These are phyloP conservation scores for Saxispiralis lemnorum DNA, from an alignment of 495 filamentous ascomycete species.

Conservation along the genomic window DNA sequence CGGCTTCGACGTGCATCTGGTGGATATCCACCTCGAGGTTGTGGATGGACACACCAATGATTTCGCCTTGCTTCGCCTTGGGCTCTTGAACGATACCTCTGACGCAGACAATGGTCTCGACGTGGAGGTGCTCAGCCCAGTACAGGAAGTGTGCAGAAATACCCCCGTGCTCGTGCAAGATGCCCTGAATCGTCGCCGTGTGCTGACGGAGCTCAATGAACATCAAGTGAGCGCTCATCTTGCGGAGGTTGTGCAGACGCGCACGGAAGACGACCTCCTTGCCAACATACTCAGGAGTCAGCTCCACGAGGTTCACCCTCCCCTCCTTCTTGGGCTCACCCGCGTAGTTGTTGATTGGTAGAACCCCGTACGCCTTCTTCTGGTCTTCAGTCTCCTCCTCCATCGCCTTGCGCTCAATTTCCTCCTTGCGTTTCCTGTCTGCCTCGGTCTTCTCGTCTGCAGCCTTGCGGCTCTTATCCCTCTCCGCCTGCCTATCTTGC, in stretches of 20 bases:
- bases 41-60: slow-evolving; percentile 27
- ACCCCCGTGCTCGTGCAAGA: slow-evolving; percentile 42
- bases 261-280: slow-evolving; percentile 66
- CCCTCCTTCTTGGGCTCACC: slow-evolving; percentile 27
- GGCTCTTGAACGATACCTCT: slow-evolving; percentile 28
- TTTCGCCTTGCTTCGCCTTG: slow-evolving; percentile 34
- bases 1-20: slow-evolving; percentile 36
- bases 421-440: slow-evolving; percentile 16
- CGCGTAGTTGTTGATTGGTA: slow-evolving; percentile 27
- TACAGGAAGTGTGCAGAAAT: slow-evolving; percentile 42
- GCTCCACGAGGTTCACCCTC: slow-evolving; percentile 16
- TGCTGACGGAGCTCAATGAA: slow-evolving; percentile 82
- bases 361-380: slow-evolving; percentile 21
- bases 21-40: slow-evolving; percentile 27
- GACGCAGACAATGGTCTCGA: slow-evolving; percentile 46
- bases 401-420: slow-evolving; percentile 20
- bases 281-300: slow-evolving; percentile 33
- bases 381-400: slow-evolving; percentile 23
- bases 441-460: slow-evolving; percentile 19
- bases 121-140: slow-evolving; percentile 51
- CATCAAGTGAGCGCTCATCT: slow-evolving; percentile 78
- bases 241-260: slow-evolving; percentile 69
- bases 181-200: slow-evolving; percentile 63
- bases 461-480: slow-evolving; percentile 20
- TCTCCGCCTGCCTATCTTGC: slow-evolving; percentile 21